Percentiles rank a stretch among this genome's conserved stretches.
Conservation (phyloP, 495 filamentous ascomycete species). For the Platismatia glauca region DNA sequence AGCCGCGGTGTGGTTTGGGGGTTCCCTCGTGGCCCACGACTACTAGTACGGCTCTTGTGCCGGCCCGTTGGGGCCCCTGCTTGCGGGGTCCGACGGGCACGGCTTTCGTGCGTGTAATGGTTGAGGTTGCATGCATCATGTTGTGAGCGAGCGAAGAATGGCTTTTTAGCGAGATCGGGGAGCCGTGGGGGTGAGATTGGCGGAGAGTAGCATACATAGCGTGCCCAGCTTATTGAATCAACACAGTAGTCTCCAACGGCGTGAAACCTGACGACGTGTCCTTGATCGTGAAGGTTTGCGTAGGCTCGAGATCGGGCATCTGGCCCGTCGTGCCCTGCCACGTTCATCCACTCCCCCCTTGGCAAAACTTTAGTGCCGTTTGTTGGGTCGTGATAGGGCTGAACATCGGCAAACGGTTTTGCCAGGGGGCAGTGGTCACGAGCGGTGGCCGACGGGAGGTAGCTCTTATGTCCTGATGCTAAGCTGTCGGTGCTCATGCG, state of each 20-base stretch:
- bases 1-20: conserved; percentile 4
- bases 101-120: background rate
- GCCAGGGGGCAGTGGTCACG: too few relatives aligned
- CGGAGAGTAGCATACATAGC: conserved; percentile 1
- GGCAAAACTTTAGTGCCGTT: too few relatives aligned
- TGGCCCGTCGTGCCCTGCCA: background rate
- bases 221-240: background rate
- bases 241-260: background rate
- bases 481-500: background rate
- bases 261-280: background rate
- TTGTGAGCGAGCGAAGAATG: background rate
- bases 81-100: background rate
- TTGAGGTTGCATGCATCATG: conserved; percentile 1
- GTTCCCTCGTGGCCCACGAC: background rate
- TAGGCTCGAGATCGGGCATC: background rate
- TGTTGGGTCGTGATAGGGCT: too few relatives aligned
- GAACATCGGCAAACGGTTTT: too few relatives aligned
- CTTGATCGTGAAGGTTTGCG: background rate
- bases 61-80: background rate
- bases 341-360: too few relatives aligned
- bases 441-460: too few relatives aligned
- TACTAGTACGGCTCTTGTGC: background rate
- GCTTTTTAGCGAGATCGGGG: background rate
- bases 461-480: background rate
- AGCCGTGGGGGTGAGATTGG: background rate